These are phyloP conservation scores for Suillus subluteus DNA, from an alignment of 768 basidiomycete genomes.

Conservation along the genomic window DNA sequence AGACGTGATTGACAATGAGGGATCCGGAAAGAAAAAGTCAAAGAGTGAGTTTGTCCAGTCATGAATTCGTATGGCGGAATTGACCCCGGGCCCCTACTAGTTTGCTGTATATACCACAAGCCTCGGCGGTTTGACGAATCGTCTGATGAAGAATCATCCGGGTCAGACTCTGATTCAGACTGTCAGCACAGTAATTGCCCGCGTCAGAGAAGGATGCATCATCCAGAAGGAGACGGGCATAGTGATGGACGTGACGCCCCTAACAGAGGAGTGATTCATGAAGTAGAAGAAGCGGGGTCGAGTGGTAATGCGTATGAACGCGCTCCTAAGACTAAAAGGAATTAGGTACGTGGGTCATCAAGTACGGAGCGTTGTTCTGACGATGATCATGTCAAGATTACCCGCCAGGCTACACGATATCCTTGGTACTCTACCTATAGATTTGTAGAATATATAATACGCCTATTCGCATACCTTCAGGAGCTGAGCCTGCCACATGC, in stretches of 20 bases:
- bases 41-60: constrained; percentile 68
- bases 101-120: constrained; percentile 95
- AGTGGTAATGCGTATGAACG: constrained; percentile 57
- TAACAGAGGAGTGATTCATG: constrained; percentile 21
- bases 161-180: constrained; percentile 48
- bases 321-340: constrained; percentile 30
- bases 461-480: neutral
- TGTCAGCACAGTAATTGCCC: constrained; percentile 18
- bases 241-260: constrained; percentile 16
- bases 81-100: constrained; percentile 50
- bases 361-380: neutral
- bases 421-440: neutral
- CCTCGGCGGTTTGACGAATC: constrained; percentile 81
- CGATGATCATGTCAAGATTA: neutral
- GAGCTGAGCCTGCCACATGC: neutral
- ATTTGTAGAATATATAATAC: constrained; percentile 3
- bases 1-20: constrained; percentile 90
- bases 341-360: neutral
- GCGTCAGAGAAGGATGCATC: constrained; percentile 10
- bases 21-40: constrained; percentile 85
- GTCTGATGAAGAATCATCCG: constrained; percentile 56
- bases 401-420: neutral
- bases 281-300: constrained; percentile 19
- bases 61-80: neutral
- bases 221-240: constrained; percentile 10